Base-by-base conservation (phyloP, 768 basidiomycete genomes). In the Boletus reticuloceps region DNA sequence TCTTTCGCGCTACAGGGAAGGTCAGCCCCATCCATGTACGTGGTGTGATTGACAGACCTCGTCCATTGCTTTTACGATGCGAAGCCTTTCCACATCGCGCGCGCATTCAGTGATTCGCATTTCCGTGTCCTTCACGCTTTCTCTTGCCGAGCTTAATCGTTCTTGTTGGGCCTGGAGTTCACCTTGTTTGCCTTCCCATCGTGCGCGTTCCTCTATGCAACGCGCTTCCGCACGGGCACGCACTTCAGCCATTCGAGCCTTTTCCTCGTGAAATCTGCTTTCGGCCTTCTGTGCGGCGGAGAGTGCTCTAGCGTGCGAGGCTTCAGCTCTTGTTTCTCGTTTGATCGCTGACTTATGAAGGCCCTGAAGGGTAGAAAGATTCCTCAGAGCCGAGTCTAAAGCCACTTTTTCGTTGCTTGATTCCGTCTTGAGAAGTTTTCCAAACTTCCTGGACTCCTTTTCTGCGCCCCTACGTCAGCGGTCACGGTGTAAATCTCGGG, bases 391-490 rank as follows among this genome's bases (percentile, higher is more conserved):
- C 6, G 81, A 73, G 20, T 74, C 70, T 20, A 94, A 69, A 0
- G 86, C 79, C 56, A 79, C 74, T 65, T 83, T 83, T 69, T 91
- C 89, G 1, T 80, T 75, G 64, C 83, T 84, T 1, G 79, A 86
- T 69, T 91, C 91, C 2, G 76, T 70, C 69, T 81, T 84, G 62
- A 92, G 82, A 36, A 93, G 79, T 65, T 83, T 91, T 8, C 84
- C 81, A 36, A 91, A 72, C 38, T 74, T 77, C 61, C 80, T 83
- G 8, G 79, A 79, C 45, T 88, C 82, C 60, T 79, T 82, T 48
- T 70, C 86, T 89, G 58, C 3, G 31, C 19, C 6, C 10, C 19
- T n/a, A 29, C 19, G 27, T 61, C 31, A 54, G 47, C 8, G n/a
- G 3, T 1, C n/a, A 19, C 47, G 19, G 17, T 7, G 19, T 27